phyloP scores from a whole-genome alignment of 2,329 filamentous ascomycete species.

The Penicillium psychrosexuale region DNA sequence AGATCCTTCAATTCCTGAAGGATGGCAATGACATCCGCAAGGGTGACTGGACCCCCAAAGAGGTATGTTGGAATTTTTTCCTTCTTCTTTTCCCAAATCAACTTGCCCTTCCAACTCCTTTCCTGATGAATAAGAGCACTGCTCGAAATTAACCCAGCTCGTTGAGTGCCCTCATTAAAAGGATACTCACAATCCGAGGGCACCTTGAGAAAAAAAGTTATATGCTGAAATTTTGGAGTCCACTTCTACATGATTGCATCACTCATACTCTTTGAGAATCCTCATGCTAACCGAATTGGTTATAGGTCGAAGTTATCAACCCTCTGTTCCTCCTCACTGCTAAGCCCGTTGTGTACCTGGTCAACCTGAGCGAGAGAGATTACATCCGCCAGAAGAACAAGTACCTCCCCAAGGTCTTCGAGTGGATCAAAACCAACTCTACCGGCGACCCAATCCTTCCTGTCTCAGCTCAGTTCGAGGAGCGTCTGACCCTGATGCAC shows the following conservation, averaged over 20 bases:
- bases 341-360: conserved; percentile 94
- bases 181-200: conserved; percentile 65
- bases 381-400: conserved; percentile 99
- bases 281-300: conserved; percentile 22
- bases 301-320: conserved; percentile 94
- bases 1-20: conserved; percentile 77
- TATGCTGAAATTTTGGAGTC: conserved; percentile 57
- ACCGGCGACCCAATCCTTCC: conserved; percentile 86
- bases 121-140: conserved; percentile 98
- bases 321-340: conserved; percentile 90
- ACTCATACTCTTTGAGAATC: conserved; percentile 17
- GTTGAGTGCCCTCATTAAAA: conserved; percentile 76
- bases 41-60: conserved; percentile 84
- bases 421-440: conserved; percentile 93
- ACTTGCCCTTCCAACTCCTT: conserved; percentile 33
- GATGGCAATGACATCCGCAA: conserved; percentile 92
- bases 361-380: conserved; percentile 96
- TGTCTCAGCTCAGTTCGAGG: conserved; percentile 88
- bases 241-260: conserved; percentile 14
- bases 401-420: conserved; percentile 86
- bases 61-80: conserved; percentile 60
- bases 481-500: conserved; percentile 78
- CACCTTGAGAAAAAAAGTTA: conserved; percentile 83
- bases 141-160: conserved; percentile 98
- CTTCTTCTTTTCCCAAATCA: background rate